Percentiles rank a stretch among this genome's conserved stretches.
phyloP scores from a whole-genome alignment of 345 rosid species.

The Populus simonii region DNA sequence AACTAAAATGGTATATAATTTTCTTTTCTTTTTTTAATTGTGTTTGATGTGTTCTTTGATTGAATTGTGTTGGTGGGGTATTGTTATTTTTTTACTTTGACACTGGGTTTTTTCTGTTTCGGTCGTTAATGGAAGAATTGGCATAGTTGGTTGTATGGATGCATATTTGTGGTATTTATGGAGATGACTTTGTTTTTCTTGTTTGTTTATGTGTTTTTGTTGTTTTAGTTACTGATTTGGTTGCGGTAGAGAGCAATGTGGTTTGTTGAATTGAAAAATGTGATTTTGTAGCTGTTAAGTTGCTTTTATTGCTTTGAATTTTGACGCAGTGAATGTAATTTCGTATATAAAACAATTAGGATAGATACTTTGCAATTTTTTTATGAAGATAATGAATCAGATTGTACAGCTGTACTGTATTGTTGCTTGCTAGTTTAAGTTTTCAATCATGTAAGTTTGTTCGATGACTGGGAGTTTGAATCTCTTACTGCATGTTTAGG shows the following conservation, averaged over 20 bases:
- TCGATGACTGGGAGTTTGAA: background rate
- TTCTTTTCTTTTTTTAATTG: background rate
- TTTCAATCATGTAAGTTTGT: no score
- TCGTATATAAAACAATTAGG: background rate
- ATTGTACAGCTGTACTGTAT: no score
- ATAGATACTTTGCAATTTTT: background rate
- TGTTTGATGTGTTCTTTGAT: background rate
- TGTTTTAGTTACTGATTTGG: no score
- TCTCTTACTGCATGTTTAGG: conserved; percentile 36
- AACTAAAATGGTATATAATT: conserved; percentile 71
- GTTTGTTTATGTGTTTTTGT: background rate
- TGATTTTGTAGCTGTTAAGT: no score
- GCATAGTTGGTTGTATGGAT: background rate
- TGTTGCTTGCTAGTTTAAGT: background rate
- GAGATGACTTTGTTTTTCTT: background rate
- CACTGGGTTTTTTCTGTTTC: background rate
- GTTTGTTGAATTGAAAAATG: background rate
- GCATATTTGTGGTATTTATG: background rate
- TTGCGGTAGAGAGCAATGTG: background rate
- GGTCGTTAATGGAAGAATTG: background rate
- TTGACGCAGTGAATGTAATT: background rate
- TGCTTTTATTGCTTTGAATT: no score
- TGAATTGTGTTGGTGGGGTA: background rate
- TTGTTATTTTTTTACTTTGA: background rate
- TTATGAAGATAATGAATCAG: background rate